These are phyloP conservation scores for Collybia mongolica DNA, from an alignment of 768 basidiomycete species.

Conservation along the genomic window DNA sequence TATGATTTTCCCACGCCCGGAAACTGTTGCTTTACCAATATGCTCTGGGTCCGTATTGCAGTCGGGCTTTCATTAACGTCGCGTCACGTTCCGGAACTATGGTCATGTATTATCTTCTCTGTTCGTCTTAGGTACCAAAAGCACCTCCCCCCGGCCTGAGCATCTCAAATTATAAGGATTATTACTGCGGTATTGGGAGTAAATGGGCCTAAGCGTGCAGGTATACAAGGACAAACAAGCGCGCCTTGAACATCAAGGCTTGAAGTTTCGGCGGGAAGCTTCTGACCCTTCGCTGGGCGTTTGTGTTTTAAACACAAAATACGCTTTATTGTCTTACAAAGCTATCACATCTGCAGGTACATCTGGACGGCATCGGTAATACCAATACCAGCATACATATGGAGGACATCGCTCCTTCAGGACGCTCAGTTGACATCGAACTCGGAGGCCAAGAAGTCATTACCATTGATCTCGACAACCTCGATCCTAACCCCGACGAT, in stretches of 20 bases:
- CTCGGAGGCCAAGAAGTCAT: conserved; percentile 83
- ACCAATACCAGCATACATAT: too few species aligned
- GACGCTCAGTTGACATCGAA: conserved; percentile 71
- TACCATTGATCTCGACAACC: conserved; percentile 84
- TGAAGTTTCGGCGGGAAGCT: background rate
- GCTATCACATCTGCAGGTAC: background rate
- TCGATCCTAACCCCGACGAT: conserved; percentile 77
- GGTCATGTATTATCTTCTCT: background rate
- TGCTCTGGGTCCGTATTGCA: background rate
- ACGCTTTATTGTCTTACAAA: too few species aligned
- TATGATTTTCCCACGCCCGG: conserved; percentile 32
- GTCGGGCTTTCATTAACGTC: too few species aligned
- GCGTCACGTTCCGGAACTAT: too few species aligned
- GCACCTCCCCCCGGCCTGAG: too few species aligned
- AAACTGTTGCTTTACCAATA: background rate
- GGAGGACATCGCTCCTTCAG: conserved; percentile 33
- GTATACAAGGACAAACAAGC: conserved; percentile 13
- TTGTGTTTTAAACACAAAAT: too few species aligned
- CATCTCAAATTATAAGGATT: too few species aligned
- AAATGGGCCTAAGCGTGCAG: background rate
- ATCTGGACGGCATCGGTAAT: too few species aligned
- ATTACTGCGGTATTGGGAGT: background rate
- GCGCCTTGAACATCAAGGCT: background rate
- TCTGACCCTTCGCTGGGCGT: too few species aligned
- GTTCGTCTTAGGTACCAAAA: too few species aligned